Evolutionary conservation across 345 rosid species (phyloP).

Genomic region (Citrus hindsii): DNA sequence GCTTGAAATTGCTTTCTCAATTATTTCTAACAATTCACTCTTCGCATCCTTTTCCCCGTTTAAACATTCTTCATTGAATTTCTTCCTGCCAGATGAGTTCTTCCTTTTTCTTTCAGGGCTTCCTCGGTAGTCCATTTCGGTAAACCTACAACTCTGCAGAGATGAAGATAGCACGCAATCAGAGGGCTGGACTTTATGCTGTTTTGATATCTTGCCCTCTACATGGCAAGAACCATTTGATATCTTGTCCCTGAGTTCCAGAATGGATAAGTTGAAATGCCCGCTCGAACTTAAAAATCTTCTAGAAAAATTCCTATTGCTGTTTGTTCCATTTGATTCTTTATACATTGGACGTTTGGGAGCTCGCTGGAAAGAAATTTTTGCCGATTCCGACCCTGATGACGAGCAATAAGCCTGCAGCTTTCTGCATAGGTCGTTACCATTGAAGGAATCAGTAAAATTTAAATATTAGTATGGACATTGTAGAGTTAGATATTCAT

Average conservation of each 20-base stretch:
- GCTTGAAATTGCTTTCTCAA: constrained; percentile 56
- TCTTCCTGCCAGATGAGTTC: constrained; percentile 17
- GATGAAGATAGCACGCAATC: constrained; percentile 36
- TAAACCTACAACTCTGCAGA: constrained; percentile 13
- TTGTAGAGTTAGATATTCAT: not conserved
- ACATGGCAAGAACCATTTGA: constrained; percentile 6
- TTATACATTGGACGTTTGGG: constrained; percentile 21
- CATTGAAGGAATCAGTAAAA: not conserved
- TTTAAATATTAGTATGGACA: not conserved
- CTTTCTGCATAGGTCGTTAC: constrained; percentile 30
- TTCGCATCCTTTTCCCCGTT: constrained; percentile 27
- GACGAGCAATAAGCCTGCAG: constrained; percentile 22
- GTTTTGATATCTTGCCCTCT: constrained; percentile 31
- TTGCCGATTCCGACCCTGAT: constrained; percentile 15
- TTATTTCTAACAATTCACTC: constrained; percentile 42
- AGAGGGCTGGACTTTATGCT: constrained; percentile 31
- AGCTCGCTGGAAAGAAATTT: constrained; percentile 17
- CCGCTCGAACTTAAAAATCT: constrained; percentile 30
- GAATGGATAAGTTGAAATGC: constrained; percentile 38
- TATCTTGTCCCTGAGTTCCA: constrained; percentile 34
- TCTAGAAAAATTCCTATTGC: constrained; percentile 18
- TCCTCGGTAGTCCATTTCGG: constrained; percentile 6
- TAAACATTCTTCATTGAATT: constrained; percentile 17
- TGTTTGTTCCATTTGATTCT: constrained; percentile 23
- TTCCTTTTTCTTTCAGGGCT: constrained; percentile 28